Percentiles rank a stretch among this genome's conserved stretches.
Evolutionary conservation across 768 basidiomycete genomes (phyloP).

Genomic region (Mycena albidolilacea): DNA sequence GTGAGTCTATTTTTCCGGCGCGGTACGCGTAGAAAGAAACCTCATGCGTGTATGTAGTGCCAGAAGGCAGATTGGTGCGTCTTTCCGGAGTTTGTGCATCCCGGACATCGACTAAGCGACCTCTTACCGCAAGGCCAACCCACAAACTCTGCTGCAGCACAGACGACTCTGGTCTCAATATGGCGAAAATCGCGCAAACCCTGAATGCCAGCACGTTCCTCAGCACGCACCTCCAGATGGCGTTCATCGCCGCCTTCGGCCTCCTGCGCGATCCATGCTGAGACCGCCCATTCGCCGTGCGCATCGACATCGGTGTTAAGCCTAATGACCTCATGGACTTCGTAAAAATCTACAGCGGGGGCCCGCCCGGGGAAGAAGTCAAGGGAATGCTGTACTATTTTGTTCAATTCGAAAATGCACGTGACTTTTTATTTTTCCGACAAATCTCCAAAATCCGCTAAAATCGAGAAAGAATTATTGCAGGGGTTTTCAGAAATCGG

Average conservation of each 20-base stretch:
- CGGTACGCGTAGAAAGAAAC: slow-evolving; percentile 16
- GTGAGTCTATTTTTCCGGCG: slow-evolving; percentile 24
- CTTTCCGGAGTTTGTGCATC: slow-evolving; percentile 18
- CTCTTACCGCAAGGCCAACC: slow-evolving; percentile 24
- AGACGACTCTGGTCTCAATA: slow-evolving; percentile 27
- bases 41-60: slow-evolving; percentile 19
- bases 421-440: no score
- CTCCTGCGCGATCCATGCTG: slow-evolving; percentile 28
- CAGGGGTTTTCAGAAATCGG: no score
- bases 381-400: no score
- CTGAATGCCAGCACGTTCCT: slow-evolving; percentile 32
- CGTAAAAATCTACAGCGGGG: slow-evolving; percentile 19
- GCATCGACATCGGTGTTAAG: slow-evolving; percentile 33
- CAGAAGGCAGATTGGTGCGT: slow-evolving; percentile 35
- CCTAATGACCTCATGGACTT: slow-evolving; percentile 26
- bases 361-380: background rate
- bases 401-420: no score
- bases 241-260: slow-evolving; percentile 28
- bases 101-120: slow-evolving; percentile 13
- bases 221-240: slow-evolving; percentile 26
- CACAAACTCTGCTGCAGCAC: slow-evolving; percentile 30
- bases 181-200: slow-evolving; percentile 28
- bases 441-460: no score
- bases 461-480: no score
- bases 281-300: slow-evolving; percentile 20